These are phyloP conservation scores for Penicillium verrucosum DNA, from an alignment of 2,329 filamentous ascomycete genomes.

Conservation along the genomic window DNA sequence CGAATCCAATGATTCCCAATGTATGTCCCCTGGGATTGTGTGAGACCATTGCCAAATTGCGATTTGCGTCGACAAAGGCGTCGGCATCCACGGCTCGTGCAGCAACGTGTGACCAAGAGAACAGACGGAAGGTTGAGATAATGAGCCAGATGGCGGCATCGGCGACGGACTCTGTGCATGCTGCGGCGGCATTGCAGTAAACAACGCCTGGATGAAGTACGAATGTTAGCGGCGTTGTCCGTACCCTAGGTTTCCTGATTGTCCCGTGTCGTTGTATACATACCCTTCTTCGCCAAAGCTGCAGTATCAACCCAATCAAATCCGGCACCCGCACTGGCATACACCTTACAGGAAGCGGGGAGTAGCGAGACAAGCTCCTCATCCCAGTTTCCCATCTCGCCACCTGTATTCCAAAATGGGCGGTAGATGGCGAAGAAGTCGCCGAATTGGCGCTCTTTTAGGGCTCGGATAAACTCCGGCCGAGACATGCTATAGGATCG, in stretches of 20 bases:
- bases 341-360: conserved; percentile 54
- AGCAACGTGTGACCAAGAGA: conserved; percentile 62
- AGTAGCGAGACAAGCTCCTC: conserved; percentile 55
- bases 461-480: conserved; percentile 41
- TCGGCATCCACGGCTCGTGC: conserved; percentile 47
- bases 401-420: conserved; percentile 63
- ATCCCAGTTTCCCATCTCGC: conserved; percentile 65
- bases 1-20: conserved; percentile 67
- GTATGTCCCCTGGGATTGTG: conserved; percentile 61
- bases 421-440: conserved; percentile 51
- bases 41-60: conserved; percentile 56
- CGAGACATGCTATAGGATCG: conserved; percentile 39
- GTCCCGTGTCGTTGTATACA: conserved; percentile 15
- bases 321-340: conserved; percentile 59
- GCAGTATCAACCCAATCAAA: conserved; percentile 64
- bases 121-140: conserved; percentile 65
- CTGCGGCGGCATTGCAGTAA: conserved; percentile 70
- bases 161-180: conserved; percentile 69
- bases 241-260: accelerated
- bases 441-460: conserved; percentile 42
- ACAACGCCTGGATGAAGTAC: conserved; percentile 19
- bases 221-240: background rate
- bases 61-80: conserved; percentile 59
- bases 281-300: conserved; percentile 59
- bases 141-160: conserved; percentile 69